phyloP scores from a whole-genome alignment of 2,329 filamentous ascomycete species.

The Diplodia seriata region DNA sequence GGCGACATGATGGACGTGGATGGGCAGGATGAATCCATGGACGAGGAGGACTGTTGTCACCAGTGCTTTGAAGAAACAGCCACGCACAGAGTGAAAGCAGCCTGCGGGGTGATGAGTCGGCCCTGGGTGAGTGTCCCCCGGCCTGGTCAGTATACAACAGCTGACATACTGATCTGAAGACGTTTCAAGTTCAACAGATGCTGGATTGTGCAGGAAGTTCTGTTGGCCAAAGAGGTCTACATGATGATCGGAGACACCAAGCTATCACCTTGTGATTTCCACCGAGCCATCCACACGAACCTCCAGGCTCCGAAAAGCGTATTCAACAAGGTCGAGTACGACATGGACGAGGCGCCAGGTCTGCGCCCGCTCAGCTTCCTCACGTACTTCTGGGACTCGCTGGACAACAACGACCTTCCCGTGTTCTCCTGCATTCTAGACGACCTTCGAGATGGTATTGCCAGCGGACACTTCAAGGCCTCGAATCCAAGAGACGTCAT shows the following conservation, averaged over 20 bases:
- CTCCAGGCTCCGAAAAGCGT: neutral
- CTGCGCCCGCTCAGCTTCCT: constrained; percentile 4
- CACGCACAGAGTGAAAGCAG: neutral
- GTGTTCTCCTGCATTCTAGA: constrained; percentile 3
- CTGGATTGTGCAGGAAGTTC: constrained; percentile 27
- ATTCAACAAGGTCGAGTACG: no score
- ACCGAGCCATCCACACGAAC: neutral
- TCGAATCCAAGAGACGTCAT: constrained; percentile 2
- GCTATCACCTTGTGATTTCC: constrained; percentile 11
- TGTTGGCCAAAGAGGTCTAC: constrained; percentile 22
- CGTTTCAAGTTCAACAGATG: constrained; percentile 10
- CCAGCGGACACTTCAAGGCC: constrained; percentile 1
- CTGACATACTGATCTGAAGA: neutral
- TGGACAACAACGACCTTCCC: neutral
- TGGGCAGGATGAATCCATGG: neutral
- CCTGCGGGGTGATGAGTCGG: neutral
- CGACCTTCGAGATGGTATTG: neutral
- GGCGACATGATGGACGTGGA: constrained; percentile 18
- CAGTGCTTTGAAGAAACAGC: constrained; percentile 3
- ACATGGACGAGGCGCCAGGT: neutral
- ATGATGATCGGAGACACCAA: constrained; percentile 1
- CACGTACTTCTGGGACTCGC: constrained; percentile 1
- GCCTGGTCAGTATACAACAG: neutral
- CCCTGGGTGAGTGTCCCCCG: constrained; percentile 21
- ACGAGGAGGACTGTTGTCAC: neutral